Base-by-base conservation (phyloP, 2,329 filamentous ascomycete species). In the Paraphoma chrysanthemicola region DNA sequence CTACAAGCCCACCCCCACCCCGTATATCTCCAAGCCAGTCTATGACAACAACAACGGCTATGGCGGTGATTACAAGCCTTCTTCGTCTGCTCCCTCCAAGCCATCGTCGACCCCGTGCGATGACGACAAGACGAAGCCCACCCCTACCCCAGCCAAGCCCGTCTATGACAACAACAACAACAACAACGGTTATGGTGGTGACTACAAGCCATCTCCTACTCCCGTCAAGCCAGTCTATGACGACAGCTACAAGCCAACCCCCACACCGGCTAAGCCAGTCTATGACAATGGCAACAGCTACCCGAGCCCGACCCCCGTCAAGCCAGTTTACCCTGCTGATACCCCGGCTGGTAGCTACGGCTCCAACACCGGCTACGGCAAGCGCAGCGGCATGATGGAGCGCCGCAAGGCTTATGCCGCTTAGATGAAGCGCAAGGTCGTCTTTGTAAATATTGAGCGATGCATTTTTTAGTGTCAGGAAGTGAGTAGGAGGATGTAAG, bases 301-400 rank as follows among this genome's bases (percentile, higher is more conserved):
- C 43, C 8, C 16, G 4, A 29, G 9, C 18, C 16, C 18, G 2
- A 23, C 18, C 10, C 16, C 16, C 10, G 43, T 29, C 8, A 44
- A 44, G 43, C 18, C 43, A 16, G 29, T 39, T 38, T 38, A 44
- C 42, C 41, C 48, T 7, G 48, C 48, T 10, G 16, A 42, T 17
- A 39, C 17, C 39, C 6, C 41, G 4, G 18, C 46, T 29, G 48
- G 23, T 30, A 38, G 48, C 1, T 50, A 50, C 16, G 14, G 33
- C 18, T 39, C 46, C 16, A 48, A n/a, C 18, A 28, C 44, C 30
- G 63, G 62, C n/a, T 69, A 64, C 42, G 51, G 59, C 28, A 67
- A 64, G 58, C 66, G 67, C 43, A 58, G 66, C 51, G 66, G 62
- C 49, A 54, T 70, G 47, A 56, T 67, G 23, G 53, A 65, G 58